Evolutionary conservation across 2,329 filamentous ascomycete species (phyloP).

Genomic region (Alternaria arbusti): DNA sequence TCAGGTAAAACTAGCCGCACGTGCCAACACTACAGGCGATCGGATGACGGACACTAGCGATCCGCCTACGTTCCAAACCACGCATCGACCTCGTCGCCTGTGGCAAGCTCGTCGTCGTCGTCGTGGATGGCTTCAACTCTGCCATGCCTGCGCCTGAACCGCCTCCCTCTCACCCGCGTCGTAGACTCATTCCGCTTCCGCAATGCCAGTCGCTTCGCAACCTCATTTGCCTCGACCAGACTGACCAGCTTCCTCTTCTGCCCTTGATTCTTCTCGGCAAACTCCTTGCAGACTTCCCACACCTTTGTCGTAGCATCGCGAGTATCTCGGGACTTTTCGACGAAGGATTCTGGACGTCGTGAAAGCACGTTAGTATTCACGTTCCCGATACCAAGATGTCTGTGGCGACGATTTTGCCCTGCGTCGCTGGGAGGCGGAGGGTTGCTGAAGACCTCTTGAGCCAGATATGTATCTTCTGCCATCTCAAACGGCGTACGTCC

Average conservation of each 20-base stretch:
- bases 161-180: background rate
- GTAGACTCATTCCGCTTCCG: slow-evolving; percentile 57
- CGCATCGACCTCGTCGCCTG: slow-evolving; percentile 1
- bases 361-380: background rate
- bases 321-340: slow-evolving; percentile 7
- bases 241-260: slow-evolving; percentile 61
- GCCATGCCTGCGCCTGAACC: background rate
- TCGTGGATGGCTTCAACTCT: slow-evolving; percentile 42
- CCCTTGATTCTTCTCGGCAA: slow-evolving; percentile 29
- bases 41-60: background rate
- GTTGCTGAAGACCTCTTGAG: slow-evolving; percentile 34
- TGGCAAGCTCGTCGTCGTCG: slow-evolving; percentile 13
- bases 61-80: background rate
- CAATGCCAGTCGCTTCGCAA: slow-evolving; percentile 63
- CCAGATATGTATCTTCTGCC: slow-evolving; percentile 62
- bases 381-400: background rate
- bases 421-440: slow-evolving; percentile 15
- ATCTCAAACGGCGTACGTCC: slow-evolving; percentile 76
- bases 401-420: background rate
- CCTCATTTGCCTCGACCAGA: slow-evolving; percentile 66
- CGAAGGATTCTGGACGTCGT: slow-evolving; percentile 25
- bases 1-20: background rate
- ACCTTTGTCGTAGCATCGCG: slow-evolving; percentile 29
- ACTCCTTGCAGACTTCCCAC: slow-evolving; percentile 48
- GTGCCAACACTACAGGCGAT: background rate